Percentiles rank a stretch among this genome's conserved stretches.
phyloP scores from a whole-genome alignment of 2,329 filamentous ascomycete genomes.

The Aspergillus unguis region DNA sequence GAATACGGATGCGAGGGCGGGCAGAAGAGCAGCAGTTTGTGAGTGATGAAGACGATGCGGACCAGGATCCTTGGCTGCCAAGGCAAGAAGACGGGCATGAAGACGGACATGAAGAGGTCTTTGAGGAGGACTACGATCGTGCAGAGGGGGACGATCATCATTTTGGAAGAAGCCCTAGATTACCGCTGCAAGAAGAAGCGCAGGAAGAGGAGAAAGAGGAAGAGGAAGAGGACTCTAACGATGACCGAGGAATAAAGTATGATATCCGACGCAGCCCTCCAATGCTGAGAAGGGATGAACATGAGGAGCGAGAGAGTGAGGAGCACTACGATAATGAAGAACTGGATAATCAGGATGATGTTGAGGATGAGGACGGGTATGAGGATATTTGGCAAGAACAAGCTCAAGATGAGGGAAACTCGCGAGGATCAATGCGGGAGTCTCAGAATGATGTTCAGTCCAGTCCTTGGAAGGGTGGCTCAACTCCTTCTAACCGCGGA shows the following conservation, averaged over 20 bases:
- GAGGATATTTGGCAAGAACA: constrained; percentile 50
- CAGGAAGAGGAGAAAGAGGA: background rate
- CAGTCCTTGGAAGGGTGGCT: constrained; percentile 33
- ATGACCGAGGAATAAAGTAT: background rate
- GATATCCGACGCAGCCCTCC: background rate
- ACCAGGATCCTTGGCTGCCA: background rate
- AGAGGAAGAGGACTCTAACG: background rate
- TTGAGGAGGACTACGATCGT: background rate
- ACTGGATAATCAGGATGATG: background rate
- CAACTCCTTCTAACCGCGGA: constrained; percentile 22
- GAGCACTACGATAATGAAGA: background rate
- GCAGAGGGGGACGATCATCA: background rate
- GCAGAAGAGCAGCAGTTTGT: background rate
- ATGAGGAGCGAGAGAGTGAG: background rate
- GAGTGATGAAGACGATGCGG: background rate
- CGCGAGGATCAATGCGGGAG: constrained; percentile 15
- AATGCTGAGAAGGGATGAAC: background rate
- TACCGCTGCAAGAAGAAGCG: background rate
- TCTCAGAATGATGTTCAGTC: constrained; percentile 24
- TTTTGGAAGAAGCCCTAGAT: background rate
- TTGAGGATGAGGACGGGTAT: constrained; percentile 32
- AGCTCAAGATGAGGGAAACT: constrained; percentile 36
- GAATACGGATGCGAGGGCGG: background rate
- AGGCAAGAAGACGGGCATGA: background rate
- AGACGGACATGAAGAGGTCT: background rate